phyloP scores from a whole-genome alignment of 2,329 filamentous ascomycete species.

The Fusarium sp. region DNA sequence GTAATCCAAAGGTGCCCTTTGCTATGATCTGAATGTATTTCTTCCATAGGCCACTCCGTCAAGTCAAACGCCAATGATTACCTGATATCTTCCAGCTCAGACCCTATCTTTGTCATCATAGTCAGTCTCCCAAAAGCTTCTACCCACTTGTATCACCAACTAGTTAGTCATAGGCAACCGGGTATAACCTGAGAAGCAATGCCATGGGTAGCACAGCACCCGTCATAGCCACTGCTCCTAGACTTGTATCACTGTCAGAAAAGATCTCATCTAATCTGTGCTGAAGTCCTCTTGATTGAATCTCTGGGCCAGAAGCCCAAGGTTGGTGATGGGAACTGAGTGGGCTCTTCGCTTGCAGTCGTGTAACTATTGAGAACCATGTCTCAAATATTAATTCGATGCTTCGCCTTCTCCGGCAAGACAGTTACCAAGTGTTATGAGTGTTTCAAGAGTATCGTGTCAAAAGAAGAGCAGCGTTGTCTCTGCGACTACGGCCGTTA shows the following conservation, averaged over 20 bases:
- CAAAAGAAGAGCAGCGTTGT: slow-evolving; percentile 15
- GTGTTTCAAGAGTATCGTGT: slow-evolving; percentile 49
- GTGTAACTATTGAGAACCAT: slow-evolving; percentile 47
- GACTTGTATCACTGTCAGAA: slow-evolving; percentile 52
- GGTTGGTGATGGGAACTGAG: slow-evolving; percentile 38
- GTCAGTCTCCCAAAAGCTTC: slow-evolving; percentile 7
- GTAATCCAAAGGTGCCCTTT: background rate
- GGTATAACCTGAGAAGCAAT: slow-evolving; percentile 35
- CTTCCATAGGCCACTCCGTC: background rate
- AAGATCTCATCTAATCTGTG: slow-evolving; percentile 47
- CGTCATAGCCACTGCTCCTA: slow-evolving; percentile 53
- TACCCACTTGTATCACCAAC: slow-evolving; percentile 25
- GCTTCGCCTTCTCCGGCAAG: slow-evolving; percentile 40
- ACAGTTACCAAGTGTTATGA: slow-evolving; percentile 29
- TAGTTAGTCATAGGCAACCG: slow-evolving; percentile 34
- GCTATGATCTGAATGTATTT: background rate
- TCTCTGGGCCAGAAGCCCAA: slow-evolving; percentile 31
- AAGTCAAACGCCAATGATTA: background rate
- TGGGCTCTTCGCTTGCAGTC: slow-evolving; percentile 36
- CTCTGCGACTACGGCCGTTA: slow-evolving; percentile 6
- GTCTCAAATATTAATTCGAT: slow-evolving; percentile 53
- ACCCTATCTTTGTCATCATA: background rate
- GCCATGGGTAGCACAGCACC: slow-evolving; percentile 53
- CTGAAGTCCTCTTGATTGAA: slow-evolving; percentile 8
- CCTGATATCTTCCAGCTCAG: background rate